phyloP scores from a whole-genome alignment of 345 rosid species.

The Streptanthus diversifolius region DNA sequence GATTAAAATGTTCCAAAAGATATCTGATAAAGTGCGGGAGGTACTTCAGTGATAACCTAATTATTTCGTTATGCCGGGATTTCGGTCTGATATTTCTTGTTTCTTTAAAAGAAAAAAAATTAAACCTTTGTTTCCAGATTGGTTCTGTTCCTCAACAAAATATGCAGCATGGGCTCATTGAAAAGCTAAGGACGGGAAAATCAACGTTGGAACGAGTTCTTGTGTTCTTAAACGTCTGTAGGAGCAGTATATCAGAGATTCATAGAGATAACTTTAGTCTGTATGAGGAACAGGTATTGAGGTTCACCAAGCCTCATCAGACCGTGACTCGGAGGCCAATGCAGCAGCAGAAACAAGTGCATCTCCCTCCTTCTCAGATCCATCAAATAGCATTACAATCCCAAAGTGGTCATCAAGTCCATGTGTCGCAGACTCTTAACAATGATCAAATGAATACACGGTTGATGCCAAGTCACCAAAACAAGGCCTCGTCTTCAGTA shows the following conservation, averaged over 20 bases:
- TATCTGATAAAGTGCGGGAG: slow-evolving; percentile 34
- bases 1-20: slow-evolving; percentile 32
- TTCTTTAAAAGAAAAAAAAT: background rate
- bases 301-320: background rate
- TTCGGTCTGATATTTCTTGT: background rate
- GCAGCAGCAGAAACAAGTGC: slow-evolving; percentile 45
- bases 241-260: slow-evolving; percentile 22
- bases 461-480: slow-evolving; percentile 41
- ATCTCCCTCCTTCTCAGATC: slow-evolving; percentile 35
- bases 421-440: background rate
- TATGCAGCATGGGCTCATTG: slow-evolving; percentile 14
- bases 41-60: slow-evolving; percentile 21
- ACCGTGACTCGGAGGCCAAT: slow-evolving; percentile 15
- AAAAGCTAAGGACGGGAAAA: slow-evolving; percentile 30
- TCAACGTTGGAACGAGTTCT: slow-evolving; percentile 24
- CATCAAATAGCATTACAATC: slow-evolving; percentile 42
- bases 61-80: background rate
- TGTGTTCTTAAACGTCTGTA: slow-evolving; percentile 21
- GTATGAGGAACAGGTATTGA: slow-evolving; percentile 31
- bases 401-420: slow-evolving; percentile 49
- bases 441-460: slow-evolving; percentile 49
- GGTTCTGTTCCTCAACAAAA: slow-evolving; percentile 35
- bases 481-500: slow-evolving; percentile 34
- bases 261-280: slow-evolving; percentile 39
- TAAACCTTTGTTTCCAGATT: slow-evolving; percentile 23